These are phyloP conservation scores for Solanum dulcamara DNA, from an alignment of 257 asterid genomes.

Conservation along the genomic window DNA sequence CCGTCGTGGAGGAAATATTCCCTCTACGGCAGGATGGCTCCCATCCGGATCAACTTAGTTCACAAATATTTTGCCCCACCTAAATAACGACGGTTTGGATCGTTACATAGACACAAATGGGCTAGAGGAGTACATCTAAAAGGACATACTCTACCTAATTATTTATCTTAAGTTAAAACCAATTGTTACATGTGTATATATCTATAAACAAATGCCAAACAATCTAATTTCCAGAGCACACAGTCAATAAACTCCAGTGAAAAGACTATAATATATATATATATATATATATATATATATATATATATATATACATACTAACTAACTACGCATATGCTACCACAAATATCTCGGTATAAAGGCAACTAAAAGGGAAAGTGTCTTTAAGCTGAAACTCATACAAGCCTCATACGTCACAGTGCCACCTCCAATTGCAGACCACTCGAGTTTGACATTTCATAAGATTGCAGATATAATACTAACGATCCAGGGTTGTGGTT, in stretches of 20 bases:
- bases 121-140: neutral
- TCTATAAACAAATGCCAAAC: neutral
- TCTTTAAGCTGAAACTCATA: neutral
- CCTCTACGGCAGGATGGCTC: too few relatives aligned
- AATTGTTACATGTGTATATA: neutral
- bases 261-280: neutral
- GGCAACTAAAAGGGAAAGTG: neutral
- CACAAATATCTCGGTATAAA: neutral
- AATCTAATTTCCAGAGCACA: neutral
- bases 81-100: too few relatives aligned
- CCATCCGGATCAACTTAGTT: too few relatives aligned
- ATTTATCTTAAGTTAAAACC: neutral
- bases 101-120: neutral
- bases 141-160: neutral
- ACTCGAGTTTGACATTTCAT: too few relatives aligned
- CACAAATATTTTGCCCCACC: too few relatives aligned
- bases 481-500: too few relatives aligned
- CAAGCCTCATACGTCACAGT: slow-evolving; percentile 76
- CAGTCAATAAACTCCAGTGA: neutral
- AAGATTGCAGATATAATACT: too few relatives aligned
- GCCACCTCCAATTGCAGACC: slow-evolving; percentile 64
- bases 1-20: too few relatives aligned
- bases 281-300: too few relatives aligned
- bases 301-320: too few relatives aligned
- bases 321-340: neutral